phyloP scores from a whole-genome alignment of 768 basidiomycete species.

The Clavulina sp. region DNA sequence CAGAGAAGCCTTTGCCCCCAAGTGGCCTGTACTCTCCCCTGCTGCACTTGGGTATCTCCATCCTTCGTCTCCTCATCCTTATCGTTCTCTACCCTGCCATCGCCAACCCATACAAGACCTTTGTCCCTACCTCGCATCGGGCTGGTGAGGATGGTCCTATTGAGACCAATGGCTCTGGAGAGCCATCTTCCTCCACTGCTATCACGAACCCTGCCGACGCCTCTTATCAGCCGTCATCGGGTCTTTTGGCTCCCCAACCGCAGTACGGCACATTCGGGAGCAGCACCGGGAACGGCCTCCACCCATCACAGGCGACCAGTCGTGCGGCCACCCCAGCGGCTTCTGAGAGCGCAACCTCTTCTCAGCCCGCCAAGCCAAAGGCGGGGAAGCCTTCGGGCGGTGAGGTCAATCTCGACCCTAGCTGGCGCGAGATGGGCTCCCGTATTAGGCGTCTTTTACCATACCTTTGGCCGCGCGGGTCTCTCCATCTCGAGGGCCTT shows the following conservation, averaged over 20 bases:
- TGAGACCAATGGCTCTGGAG: constrained; percentile 22
- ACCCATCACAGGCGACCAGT: constrained; percentile 36
- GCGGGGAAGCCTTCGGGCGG: constrained; percentile 15
- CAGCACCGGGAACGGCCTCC: constrained; percentile 5
- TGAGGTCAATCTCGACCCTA: constrained; percentile 28
- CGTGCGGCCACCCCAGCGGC: constrained; percentile 27
- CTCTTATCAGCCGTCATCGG: constrained; percentile 21
- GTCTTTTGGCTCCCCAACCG: not conserved
- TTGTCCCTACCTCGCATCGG: constrained; percentile 27
- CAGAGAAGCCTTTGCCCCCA: constrained; percentile 10
- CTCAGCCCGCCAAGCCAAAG: constrained; percentile 16
- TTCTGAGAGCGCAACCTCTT: constrained; percentile 24
- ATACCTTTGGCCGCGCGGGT: constrained; percentile 71
- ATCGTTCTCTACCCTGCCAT: constrained; percentile 43
- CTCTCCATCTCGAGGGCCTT: constrained; percentile 43
- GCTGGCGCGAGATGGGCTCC: constrained; percentile 49
- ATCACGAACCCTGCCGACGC: constrained; percentile 22
- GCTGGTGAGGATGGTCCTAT: constrained; percentile 20
- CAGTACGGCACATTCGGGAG: constrained; percentile 60
- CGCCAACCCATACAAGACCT: constrained; percentile 44
- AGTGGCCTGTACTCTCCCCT: constrained; percentile 16
- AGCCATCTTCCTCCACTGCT: constrained; percentile 39
- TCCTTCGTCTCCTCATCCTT: constrained; percentile 47
- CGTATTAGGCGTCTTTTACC: constrained; percentile 53
- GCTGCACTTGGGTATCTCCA: constrained; percentile 37